Conservation (phyloP, 2,329 filamentous ascomycete genomes). For the Paecilomyces dactylethromorphus region DNA sequence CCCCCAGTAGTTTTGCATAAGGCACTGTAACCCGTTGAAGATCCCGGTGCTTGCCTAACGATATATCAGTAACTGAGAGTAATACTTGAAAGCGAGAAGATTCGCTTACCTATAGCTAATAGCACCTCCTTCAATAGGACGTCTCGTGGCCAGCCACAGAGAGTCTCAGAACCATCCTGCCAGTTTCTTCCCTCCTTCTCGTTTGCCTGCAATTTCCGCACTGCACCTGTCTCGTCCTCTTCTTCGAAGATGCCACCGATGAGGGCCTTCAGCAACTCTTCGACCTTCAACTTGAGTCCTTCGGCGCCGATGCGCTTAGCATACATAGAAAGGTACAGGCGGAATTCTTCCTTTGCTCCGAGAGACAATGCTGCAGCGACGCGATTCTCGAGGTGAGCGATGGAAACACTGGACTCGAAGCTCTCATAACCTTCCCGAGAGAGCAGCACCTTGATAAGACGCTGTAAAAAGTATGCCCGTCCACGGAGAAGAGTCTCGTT, state of each 20-base stretch:
- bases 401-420: conserved; percentile 84
- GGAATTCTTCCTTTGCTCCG: conserved; percentile 84
- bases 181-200: conserved; percentile 39
- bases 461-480: conserved; percentile 81
- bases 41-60: conserved; percentile 87
- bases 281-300: conserved; percentile 78
- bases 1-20: conserved; percentile 75
- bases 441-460: conserved; percentile 82
- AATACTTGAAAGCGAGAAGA: conserved; percentile 14
- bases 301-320: conserved; percentile 91
- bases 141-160: conserved; percentile 87
- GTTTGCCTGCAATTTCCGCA: conserved; percentile 18
- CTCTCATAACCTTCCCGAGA: conserved; percentile 86
- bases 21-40: conserved; percentile 91
- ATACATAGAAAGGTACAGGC: conserved; percentile 95
- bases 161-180: conserved; percentile 52
- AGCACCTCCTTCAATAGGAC: conserved; percentile 87
- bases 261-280: conserved; percentile 79
- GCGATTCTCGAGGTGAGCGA: conserved; percentile 91
- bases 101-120: conserved; percentile 72
- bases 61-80: conserved; percentile 4
- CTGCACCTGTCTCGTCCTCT: conserved; percentile 46
- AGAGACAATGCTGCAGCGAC: conserved; percentile 82
- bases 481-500: conserved; percentile 88
- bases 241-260: conserved; percentile 62